Conservation (phyloP, 148 eudicot species). For the Arbutus unedo region DNA sequence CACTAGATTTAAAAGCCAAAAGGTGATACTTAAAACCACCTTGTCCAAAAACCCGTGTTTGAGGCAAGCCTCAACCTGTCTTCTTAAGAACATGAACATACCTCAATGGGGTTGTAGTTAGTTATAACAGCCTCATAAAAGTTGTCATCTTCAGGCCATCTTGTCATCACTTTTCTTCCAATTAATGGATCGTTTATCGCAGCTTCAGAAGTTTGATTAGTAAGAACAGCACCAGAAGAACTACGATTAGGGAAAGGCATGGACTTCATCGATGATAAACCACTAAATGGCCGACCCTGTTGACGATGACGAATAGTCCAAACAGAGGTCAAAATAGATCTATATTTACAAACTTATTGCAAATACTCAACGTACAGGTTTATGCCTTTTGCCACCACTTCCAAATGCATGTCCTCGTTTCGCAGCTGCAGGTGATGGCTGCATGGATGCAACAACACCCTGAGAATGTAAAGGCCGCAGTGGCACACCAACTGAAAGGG, state of each 20-base stretch:
- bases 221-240: constrained; percentile 35
- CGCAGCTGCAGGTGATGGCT: constrained; percentile 45
- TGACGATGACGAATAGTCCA: background rate
- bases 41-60: background rate
- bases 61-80: constrained; percentile 14
- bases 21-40: background rate
- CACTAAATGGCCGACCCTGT: constrained; percentile 36
- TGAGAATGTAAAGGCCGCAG: constrained; percentile 42
- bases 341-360: background rate
- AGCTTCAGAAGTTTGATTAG: constrained; percentile 44
- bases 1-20: background rate
- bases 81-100: constrained; percentile 32
- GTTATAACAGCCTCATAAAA: constrained; percentile 86
- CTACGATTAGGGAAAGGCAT: constrained; percentile 39
- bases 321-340: constrained; percentile 8
- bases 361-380: constrained; percentile 41
- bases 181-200: constrained; percentile 47
- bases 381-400: constrained; percentile 55
- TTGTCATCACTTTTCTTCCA: constrained; percentile 82
- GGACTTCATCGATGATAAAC: constrained; percentile 22
- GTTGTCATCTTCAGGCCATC: constrained; percentile 89
- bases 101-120: constrained; percentile 69
- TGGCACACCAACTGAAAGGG: constrained; percentile 38
- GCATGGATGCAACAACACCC: constrained; percentile 31
- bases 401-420: constrained; percentile 42